phyloP scores from a whole-genome alignment of 805 yeast species.

The Komagataella pastoris region DNA sequence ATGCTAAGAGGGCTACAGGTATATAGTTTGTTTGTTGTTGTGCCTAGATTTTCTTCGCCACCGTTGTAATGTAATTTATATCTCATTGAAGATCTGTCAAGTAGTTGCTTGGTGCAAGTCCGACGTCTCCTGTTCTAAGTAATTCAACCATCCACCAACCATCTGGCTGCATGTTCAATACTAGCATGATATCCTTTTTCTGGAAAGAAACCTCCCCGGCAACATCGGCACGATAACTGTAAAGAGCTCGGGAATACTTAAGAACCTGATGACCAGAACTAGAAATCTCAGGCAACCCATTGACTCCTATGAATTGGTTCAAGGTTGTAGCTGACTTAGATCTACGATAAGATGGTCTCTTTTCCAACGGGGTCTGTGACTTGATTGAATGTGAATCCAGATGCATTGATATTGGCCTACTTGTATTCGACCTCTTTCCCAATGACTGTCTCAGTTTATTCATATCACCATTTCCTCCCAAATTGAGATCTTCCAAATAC shows the following conservation, averaged over 20 bases:
- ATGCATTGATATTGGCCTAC: neutral
- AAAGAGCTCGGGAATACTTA: slow-evolving; percentile 38
- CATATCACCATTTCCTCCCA: slow-evolving; percentile 29
- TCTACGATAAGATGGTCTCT: slow-evolving; percentile 4
- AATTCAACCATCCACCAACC: slow-evolving; percentile 71
- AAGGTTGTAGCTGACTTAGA: slow-evolving; percentile 17
- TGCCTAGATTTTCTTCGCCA: slow-evolving; percentile 3
- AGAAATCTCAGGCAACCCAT: slow-evolving; percentile 31
- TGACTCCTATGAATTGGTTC: slow-evolving; percentile 8
- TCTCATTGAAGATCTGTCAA: slow-evolving; percentile 15
- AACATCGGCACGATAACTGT: slow-evolving; percentile 44
- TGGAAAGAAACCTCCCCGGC: slow-evolving; percentile 49
- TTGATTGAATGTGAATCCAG: slow-evolving; percentile 1
- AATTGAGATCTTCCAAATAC: slow-evolving; percentile 30
- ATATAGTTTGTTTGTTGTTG: slow-evolving; percentile 2
- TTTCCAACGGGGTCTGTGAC: slow-evolving; percentile 7
- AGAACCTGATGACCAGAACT: slow-evolving; percentile 42
- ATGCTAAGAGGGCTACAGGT: slow-evolving; percentile 28
- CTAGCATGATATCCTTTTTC: slow-evolving; percentile 40
- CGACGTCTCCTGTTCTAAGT: slow-evolving; percentile 26
- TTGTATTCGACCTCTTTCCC: slow-evolving; percentile 2
- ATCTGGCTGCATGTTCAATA: slow-evolving; percentile 47
- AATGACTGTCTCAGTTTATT: slow-evolving; percentile 22
- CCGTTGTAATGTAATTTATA: neutral
- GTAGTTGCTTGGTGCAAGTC: slow-evolving; percentile 56